phyloP scores from a whole-genome alignment of 306 rosid genomes.

The Cicer yamashitae region DNA sequence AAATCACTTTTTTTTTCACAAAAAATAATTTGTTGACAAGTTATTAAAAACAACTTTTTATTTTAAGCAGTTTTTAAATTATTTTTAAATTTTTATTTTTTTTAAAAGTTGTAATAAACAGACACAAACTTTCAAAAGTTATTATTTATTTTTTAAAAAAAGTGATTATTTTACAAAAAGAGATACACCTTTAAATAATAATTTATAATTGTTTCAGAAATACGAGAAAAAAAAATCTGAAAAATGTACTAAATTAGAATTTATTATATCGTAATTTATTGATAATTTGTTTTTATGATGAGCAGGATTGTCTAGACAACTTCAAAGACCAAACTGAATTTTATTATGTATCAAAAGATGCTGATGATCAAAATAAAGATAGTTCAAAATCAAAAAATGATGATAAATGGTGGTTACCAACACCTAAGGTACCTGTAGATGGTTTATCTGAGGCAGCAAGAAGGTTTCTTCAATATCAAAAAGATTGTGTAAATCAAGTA shows the following conservation, averaged over 20 bases:
- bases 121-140: no score
- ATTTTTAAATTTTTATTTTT: no score
- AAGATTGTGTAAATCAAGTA: constrained; percentile 96
- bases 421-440: constrained; percentile 75
- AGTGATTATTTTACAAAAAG: no score
- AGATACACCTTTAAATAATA: no score
- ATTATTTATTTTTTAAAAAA: no score
- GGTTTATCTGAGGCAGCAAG: constrained; percentile 84
- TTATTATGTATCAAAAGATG: constrained; percentile 75
- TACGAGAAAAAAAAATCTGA: not conserved
- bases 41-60: no score
- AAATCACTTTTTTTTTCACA: no score
- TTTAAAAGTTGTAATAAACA: no score
- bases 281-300: constrained; percentile 12
- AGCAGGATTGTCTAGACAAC: constrained; percentile 88
- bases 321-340: constrained; percentile 78
- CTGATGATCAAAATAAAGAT: constrained; percentile 63
- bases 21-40: no score
- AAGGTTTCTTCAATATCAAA: constrained; percentile 90
- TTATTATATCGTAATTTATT: not conserved
- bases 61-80: no score
- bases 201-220: no score
- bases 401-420: constrained; percentile 98
- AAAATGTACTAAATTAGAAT: not conserved
- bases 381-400: constrained; percentile 61